Conservation (phyloP, 352 stramenopile genomes). For the Pythium biforme region DNA sequence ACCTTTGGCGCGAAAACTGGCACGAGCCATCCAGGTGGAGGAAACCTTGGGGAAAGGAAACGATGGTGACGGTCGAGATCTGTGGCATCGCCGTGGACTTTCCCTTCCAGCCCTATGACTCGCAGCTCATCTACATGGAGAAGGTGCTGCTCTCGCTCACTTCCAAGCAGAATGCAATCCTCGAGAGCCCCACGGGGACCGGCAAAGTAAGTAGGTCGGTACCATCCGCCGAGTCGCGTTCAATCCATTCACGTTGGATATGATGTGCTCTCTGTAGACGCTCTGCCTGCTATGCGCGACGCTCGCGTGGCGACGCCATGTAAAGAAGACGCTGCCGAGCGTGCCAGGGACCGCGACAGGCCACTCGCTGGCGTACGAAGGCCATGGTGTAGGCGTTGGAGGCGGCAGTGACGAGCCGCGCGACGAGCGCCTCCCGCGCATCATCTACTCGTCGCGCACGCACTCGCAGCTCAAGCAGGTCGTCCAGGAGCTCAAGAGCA, state of each 20-base stretch:
- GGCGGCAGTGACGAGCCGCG: slow-evolving; percentile 26
- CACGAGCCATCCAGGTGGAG: neutral
- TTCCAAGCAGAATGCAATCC: slow-evolving; percentile 93
- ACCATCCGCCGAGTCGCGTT: neutral
- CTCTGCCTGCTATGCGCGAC: slow-evolving; percentile 95
- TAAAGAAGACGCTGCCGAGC: slow-evolving; percentile 51
- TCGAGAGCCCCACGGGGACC: slow-evolving; percentile 98
- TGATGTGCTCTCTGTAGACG: slow-evolving; percentile 56
- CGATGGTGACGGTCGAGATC: slow-evolving; percentile 82
- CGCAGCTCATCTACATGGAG: slow-evolving; percentile 97
- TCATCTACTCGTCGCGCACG: slow-evolving; percentile 98
- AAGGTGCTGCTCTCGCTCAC: slow-evolving; percentile 92
- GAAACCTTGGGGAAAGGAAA: neutral
- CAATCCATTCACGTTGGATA: neutral
- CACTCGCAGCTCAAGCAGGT: slow-evolving; percentile 99
- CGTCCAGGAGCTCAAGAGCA: slow-evolving; percentile 95
- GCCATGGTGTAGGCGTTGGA: slow-evolving; percentile 21
- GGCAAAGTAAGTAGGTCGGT: slow-evolving; percentile 81
- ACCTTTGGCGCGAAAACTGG: slow-evolving; percentile 7
- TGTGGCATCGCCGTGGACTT: slow-evolving; percentile 93
- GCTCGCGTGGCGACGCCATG: slow-evolving; percentile 90
- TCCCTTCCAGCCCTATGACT: slow-evolving; percentile 96
- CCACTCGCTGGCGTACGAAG: slow-evolving; percentile 48
- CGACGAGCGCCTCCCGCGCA: slow-evolving; percentile 69
- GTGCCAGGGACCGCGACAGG: neutral